Percentiles rank a stretch among this genome's conserved stretches.
phyloP scores from a whole-genome alignment of 2,329 filamentous ascomycete species.

The Alternaria arborescens region DNA sequence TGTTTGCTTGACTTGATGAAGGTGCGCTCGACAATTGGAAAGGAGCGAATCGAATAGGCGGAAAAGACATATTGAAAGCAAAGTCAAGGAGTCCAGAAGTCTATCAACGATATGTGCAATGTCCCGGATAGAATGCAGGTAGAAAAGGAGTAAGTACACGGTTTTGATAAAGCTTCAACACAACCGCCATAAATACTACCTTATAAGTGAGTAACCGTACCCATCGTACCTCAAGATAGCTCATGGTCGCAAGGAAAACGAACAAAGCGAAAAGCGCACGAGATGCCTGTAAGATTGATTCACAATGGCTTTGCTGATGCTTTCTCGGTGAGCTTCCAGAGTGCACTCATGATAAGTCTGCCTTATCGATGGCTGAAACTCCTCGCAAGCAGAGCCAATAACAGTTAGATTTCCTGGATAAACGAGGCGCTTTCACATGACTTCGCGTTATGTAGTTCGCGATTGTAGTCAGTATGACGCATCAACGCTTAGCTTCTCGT shows the following conservation, averaged over 20 bases:
- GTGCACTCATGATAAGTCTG: not conserved
- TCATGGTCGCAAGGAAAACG: not conserved
- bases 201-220: not conserved
- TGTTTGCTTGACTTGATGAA: slow-evolving; percentile 20
- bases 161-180: not conserved
- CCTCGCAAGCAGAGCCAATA: not conserved
- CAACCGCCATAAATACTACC: not conserved
- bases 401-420: slow-evolving; percentile 14
- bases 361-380: not conserved
- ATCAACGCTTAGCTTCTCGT: slow-evolving; percentile 6
- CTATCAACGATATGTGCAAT: not conserved
- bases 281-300: not conserved
- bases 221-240: not conserved
- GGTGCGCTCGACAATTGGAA: slow-evolving; percentile 40
- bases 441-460: slow-evolving; percentile 33
- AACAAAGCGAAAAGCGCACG: not conserved
- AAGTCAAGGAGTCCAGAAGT: not conserved
- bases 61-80: slow-evolving; percentile 23
- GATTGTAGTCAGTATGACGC: slow-evolving; percentile 1
- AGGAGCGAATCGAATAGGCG: slow-evolving; percentile 42
- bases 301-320: not conserved
- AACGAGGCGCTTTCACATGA: slow-evolving; percentile 31
- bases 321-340: not conserved
- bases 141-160: not conserved
- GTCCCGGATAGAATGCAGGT: not conserved